Evolutionary conservation across 352 stramenopile species (phyloP).

Genomic region (Phytopythium cucurbitacearum): DNA sequence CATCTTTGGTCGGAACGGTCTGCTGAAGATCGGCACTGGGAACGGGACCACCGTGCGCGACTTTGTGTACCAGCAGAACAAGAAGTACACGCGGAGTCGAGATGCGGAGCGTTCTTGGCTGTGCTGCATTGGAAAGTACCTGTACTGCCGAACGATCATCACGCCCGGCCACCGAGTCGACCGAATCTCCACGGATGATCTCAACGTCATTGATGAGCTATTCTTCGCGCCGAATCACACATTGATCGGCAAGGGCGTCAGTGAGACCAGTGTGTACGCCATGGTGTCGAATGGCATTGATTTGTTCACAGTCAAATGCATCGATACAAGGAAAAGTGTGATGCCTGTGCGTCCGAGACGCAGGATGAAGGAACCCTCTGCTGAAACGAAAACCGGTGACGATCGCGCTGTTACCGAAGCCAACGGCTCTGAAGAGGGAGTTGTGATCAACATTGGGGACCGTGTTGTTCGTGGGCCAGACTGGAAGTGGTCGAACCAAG

Average conservation of each 20-base stretch:
- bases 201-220: constrained; percentile 48
- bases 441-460: constrained; percentile 52
- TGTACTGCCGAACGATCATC: constrained; percentile 75
- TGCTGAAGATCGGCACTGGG: constrained; percentile 73
- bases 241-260: constrained; percentile 25
- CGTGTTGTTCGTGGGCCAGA: constrained; percentile 67
- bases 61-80: constrained; percentile 69
- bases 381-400: constrained; percentile 10
- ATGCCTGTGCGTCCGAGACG: no score
- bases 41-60: constrained; percentile 58
- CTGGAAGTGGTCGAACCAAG: constrained; percentile 83
- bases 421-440: constrained; percentile 2
- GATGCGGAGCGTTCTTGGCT: constrained; percentile 78
- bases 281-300: constrained; percentile 61
- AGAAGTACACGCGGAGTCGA: constrained; percentile 40
- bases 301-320: constrained; percentile 60
- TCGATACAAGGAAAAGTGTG: constrained; percentile 26
- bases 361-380: no score
- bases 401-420: constrained; percentile 7
- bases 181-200: constrained; percentile 37
- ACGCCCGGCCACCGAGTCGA: constrained; percentile 65
- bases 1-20: constrained; percentile 50
- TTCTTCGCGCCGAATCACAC: constrained; percentile 42
- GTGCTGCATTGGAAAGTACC: constrained; percentile 47
- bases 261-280: constrained; percentile 62